These are phyloP conservation scores for Xylaria venustula DNA, from an alignment of 495 filamentous ascomycete genomes.

Conservation along the genomic window DNA sequence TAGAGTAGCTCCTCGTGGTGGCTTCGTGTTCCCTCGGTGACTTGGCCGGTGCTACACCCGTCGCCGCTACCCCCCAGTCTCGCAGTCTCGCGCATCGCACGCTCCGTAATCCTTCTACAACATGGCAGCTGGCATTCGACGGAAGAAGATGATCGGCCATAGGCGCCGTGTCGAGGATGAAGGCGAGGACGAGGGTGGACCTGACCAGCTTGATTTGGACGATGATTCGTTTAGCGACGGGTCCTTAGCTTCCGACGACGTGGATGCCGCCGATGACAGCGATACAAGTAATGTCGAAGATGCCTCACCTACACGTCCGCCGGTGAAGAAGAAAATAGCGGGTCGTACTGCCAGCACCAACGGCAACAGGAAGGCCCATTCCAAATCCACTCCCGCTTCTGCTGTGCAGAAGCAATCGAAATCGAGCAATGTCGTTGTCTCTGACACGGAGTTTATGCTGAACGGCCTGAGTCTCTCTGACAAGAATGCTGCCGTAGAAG, in stretches of 20 bases:
- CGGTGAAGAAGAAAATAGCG: constrained; percentile 34
- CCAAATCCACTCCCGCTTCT: constrained; percentile 26
- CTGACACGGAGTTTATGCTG: constrained; percentile 87
- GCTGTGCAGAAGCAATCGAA: constrained; percentile 39
- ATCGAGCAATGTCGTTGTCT: constrained; percentile 34
- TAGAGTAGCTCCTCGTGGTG: constrained; percentile 23
- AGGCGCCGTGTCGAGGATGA: constrained; percentile 80
- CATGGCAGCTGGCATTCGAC: constrained; percentile 61
- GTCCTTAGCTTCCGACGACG: constrained; percentile 70
- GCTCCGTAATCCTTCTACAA: constrained; percentile 17
- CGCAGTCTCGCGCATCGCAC: constrained; percentile 12
- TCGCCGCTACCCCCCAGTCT: constrained; percentile 1
- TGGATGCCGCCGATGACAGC: constrained; percentile 76
- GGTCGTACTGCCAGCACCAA: constrained; percentile 42
- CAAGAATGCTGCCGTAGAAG: constrained; percentile 50
- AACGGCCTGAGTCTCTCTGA: constrained; percentile 72
- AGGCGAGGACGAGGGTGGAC: constrained; percentile 69
- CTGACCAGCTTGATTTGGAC: constrained; percentile 63
- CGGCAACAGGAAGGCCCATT: constrained; percentile 36
- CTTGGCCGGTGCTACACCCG: constrained; percentile 10
- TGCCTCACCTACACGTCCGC: constrained; percentile 51
- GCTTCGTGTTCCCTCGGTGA: constrained; percentile 13
- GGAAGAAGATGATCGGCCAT: constrained; percentile 72
- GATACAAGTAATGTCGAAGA: constrained; percentile 69
- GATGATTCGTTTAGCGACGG: constrained; percentile 85